These are phyloP conservation scores for Mycosphaerella arachidis DNA, from an alignment of 2,329 filamentous ascomycete species.

Conservation along the genomic window DNA sequence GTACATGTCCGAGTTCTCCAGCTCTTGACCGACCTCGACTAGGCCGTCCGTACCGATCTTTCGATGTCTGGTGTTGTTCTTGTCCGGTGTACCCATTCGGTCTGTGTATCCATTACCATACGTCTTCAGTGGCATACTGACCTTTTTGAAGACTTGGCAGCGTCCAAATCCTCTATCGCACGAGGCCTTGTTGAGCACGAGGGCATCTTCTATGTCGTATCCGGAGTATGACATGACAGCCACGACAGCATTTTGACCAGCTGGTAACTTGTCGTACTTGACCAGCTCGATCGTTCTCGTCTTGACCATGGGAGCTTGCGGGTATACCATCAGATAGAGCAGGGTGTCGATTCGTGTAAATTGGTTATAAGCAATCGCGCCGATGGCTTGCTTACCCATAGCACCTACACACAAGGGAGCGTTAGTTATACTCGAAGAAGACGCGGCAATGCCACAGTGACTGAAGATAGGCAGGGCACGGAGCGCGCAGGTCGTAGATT, in stretches of 20 bases:
- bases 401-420: slow-evolving; percentile 49
- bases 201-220: slow-evolving; percentile 97
- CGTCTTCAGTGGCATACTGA: slow-evolving; percentile 76
- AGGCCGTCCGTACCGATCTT: slow-evolving; percentile 83
- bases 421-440: too few species aligned
- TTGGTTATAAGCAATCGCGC: slow-evolving; percentile 96
- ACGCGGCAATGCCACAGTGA: too few species aligned
- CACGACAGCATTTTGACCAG: slow-evolving; percentile 93
- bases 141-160: slow-evolving; percentile 97
- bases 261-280: slow-evolving; percentile 94
- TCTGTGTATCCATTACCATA: slow-evolving; percentile 76
- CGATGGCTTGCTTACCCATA: slow-evolving; percentile 99
- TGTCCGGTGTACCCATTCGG: slow-evolving; percentile 56
- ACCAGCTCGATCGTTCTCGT: slow-evolving; percentile 94
- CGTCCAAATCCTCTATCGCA: slow-evolving; percentile 92
- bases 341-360: slow-evolving; percentile 95
- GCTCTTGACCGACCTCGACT: slow-evolving; percentile 75
- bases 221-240: slow-evolving; percentile 99
- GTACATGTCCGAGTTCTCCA: slow-evolving; percentile 77
- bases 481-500: too few species aligned
- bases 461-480: too few species aligned
- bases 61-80: slow-evolving; percentile 51
- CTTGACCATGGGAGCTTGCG: slow-evolving; percentile 95
- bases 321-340: slow-evolving; percentile 94
- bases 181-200: slow-evolving; percentile 94